A percentile compares a stretch with the other conserved stretches of the same genome.
Conservation (phyloP, 495 filamentous ascomycete species). For the Penicillium bialowiezense region DNA sequence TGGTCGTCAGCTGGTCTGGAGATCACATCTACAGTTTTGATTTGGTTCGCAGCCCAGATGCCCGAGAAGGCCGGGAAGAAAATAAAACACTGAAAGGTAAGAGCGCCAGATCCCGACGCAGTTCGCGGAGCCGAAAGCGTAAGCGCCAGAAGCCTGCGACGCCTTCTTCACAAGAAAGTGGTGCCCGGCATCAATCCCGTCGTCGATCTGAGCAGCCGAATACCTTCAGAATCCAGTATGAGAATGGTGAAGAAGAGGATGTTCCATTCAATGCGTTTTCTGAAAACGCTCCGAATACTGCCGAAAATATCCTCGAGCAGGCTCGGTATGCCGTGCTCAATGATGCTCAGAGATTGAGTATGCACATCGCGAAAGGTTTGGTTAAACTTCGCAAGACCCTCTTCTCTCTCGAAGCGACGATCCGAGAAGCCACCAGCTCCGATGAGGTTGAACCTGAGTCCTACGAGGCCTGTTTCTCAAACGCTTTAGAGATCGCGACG, state of each 20-base stretch:
- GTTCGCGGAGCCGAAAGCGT: conserved; percentile 50
- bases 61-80: conserved; percentile 32
- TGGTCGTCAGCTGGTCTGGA: conserved; percentile 74
- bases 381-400: conserved; percentile 57
- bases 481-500: conserved; percentile 47
- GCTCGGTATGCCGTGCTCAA: conserved; percentile 43
- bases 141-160: conserved; percentile 53
- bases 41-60: conserved; percentile 60
- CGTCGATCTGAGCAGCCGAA: conserved; percentile 30
- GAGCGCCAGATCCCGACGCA: conserved; percentile 13
- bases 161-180: conserved; percentile 43
- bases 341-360: conserved; percentile 50
- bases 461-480: conserved; percentile 44
- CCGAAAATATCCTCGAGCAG: conserved; percentile 34
- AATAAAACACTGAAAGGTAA: conserved; percentile 14
- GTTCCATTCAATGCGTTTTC: conserved; percentile 39
- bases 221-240: conserved; percentile 56
- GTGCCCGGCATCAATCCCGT: conserved; percentile 39
- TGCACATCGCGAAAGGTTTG: conserved; percentile 53
- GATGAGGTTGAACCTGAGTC: conserved; percentile 24
- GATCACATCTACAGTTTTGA: conserved; percentile 75
- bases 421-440: conserved; percentile 22
- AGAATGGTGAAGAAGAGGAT: conserved; percentile 60
- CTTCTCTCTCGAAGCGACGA: conserved; percentile 48
- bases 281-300: conserved; percentile 24